phyloP scores from a whole-genome alignment of 2,329 filamentous ascomycete species.

The Aspergillus aculeatus region DNA sequence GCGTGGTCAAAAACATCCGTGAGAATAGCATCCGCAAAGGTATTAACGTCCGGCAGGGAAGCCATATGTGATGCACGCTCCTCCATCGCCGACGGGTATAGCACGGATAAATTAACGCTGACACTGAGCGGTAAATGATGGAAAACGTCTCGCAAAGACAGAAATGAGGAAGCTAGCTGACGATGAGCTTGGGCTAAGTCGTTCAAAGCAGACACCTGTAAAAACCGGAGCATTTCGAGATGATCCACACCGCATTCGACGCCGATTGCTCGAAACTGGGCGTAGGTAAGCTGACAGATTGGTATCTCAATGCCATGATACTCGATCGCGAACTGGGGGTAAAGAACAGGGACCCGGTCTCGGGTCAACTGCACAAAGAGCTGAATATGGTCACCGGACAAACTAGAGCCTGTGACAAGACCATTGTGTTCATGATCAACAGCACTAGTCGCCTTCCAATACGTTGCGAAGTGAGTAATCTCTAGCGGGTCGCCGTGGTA shows the following conservation, averaged over 20 bases:
- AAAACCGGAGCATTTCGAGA: conserved; percentile 28
- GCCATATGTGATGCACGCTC: conserved; percentile 69
- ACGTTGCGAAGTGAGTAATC: conserved; percentile 97
- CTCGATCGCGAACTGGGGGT: conserved; percentile 77
- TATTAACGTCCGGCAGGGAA: conserved; percentile 78
- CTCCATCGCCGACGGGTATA: conserved; percentile 77
- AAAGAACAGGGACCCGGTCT: conserved; percentile 82
- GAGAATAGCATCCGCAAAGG: conserved; percentile 79
- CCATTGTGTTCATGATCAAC: conserved; percentile 81
- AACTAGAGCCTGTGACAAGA: conserved; percentile 88
- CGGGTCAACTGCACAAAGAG: conserved; percentile 89
- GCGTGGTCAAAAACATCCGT: conserved; percentile 89
- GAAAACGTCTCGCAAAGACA: conserved; percentile 77
- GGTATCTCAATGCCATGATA: conserved; percentile 78
- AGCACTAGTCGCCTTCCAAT: conserved; percentile 98
- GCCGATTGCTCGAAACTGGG: conserved; percentile 51
- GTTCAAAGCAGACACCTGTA: conserved; percentile 33
- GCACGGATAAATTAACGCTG: conserved; percentile 86
- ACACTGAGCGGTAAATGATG: conserved; percentile 72
- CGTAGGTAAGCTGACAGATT: conserved; percentile 72
- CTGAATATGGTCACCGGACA: conserved; percentile 92
- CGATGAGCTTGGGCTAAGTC: conserved; percentile 66
- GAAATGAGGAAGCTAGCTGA: conserved; percentile 70
- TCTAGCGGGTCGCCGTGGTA: conserved; percentile 90
- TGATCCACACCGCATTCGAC: conserved; percentile 37